Evolutionary conservation across 352 stramenopile species (phyloP).

Genomic region (Phytophthora palmivora): DNA sequence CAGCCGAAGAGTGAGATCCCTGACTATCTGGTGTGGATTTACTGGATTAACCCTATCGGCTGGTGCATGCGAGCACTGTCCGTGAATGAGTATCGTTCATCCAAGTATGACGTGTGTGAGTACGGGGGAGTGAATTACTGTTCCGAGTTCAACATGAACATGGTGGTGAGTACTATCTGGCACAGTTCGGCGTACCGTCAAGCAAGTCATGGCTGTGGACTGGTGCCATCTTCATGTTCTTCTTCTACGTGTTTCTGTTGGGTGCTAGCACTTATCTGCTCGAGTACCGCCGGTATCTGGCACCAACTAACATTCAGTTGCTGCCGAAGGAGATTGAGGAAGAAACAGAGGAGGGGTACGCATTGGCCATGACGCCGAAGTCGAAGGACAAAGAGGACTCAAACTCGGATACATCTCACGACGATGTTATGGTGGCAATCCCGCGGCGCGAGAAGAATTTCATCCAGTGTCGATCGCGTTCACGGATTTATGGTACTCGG

Average conservation of each 20-base stretch:
- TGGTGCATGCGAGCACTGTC: constrained; percentile 54
- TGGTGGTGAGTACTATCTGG: constrained; percentile 47
- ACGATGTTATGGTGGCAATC: constrained; percentile 21
- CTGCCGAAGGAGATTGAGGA: constrained; percentile 11
- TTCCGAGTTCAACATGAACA: constrained; percentile 31
- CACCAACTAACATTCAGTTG: constrained; percentile 14
- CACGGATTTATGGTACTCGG: constrained; percentile 42
- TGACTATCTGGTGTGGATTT: constrained; percentile 9
- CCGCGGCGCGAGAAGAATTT: constrained; percentile 24
- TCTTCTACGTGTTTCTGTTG: constrained; percentile 39
- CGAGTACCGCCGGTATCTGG: constrained; percentile 31
- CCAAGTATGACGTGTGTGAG: constrained; percentile 37
- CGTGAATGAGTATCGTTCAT: constrained; percentile 52
- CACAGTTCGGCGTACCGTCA: constrained; percentile 47
- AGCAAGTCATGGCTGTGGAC: constrained; percentile 49
- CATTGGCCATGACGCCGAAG: constrained; percentile 7
- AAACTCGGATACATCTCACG: constrained; percentile 16
- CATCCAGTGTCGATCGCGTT: constrained; percentile 38
- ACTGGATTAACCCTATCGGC: constrained; percentile 45
- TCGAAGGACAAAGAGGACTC: constrained; percentile 4
- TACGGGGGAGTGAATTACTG: constrained; percentile 50
- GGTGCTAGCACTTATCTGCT: constrained; percentile 42
- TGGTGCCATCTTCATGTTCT: constrained; percentile 40
- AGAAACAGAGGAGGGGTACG: constrained; percentile 8
- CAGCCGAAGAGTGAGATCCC: constrained; percentile 19